phyloP scores from a whole-genome alignment of 2,329 filamentous ascomycete species.

The Penicillium capsulatum region DNA sequence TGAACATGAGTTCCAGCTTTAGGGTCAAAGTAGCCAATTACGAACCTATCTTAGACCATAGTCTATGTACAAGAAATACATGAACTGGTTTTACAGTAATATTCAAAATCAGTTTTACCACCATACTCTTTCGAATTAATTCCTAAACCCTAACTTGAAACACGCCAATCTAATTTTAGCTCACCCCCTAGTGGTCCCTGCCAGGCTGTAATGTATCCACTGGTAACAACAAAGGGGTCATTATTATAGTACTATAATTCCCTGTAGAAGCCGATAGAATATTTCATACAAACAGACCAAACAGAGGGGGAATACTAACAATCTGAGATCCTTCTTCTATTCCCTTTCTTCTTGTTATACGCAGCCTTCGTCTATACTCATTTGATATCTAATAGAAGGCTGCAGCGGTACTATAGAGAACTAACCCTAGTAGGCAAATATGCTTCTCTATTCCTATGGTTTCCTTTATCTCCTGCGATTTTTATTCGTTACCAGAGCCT shows the following conservation, averaged over 20 bases:
- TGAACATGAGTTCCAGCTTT: conserved; percentile 23
- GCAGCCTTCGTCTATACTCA: not conserved
- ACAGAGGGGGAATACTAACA: not conserved
- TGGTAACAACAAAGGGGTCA: not conserved
- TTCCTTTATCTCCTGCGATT: not conserved
- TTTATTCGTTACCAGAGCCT: not conserved
- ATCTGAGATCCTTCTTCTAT: not conserved
- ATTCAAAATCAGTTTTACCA: conserved; percentile 1
- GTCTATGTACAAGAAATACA: no score
- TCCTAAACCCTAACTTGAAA: not conserved
- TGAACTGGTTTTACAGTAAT: not conserved
- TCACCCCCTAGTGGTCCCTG: not conserved
- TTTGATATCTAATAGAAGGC: not conserved
- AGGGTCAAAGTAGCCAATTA: conserved; percentile 3
- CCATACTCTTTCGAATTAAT: not conserved
- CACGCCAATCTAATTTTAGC: not conserved
- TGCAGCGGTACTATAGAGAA: not conserved
- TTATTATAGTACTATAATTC: not conserved
- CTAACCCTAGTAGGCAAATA: not conserved
- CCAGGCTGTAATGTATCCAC: not conserved
- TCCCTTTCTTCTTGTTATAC: not conserved
- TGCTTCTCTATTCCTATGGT: not conserved
- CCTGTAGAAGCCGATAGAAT: not conserved
- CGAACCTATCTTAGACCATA: no score
- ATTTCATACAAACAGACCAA: not conserved